Conservation (phyloP, 2,329 filamentous ascomycete species). For the Helotiales sp. region DNA sequence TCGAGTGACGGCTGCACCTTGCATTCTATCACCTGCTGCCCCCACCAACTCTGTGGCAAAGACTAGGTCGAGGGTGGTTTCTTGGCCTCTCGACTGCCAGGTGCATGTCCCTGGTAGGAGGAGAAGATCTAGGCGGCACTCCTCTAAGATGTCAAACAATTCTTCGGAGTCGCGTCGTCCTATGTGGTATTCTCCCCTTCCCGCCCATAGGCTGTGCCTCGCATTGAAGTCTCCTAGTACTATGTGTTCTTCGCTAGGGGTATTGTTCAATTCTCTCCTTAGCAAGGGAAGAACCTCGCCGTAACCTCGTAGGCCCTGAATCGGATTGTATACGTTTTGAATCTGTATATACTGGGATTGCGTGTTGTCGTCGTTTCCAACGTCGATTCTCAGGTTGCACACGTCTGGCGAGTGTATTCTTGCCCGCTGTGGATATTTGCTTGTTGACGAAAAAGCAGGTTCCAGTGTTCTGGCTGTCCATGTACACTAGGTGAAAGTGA, state of each 20-base stretch:
- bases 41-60: neutral
- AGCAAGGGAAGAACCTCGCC: neutral
- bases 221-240: slow-evolving; percentile 2
- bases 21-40: neutral
- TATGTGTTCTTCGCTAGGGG: neutral
- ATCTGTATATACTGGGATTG: neutral
- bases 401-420: neutral
- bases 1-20: neutral
- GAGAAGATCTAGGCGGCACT: slow-evolving; percentile 2
- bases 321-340: neutral
- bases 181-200: neutral
- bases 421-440: neutral
- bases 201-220: neutral
- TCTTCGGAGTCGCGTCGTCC: neutral
- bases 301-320: neutral
- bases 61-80: neutral
- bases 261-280: neutral
- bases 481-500: neutral
- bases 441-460: neutral
- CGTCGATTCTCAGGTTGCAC: neutral
- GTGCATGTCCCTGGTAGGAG: slow-evolving; percentile 3
- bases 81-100: neutral
- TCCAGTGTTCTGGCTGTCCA: neutral
- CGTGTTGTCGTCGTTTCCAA: neutral
- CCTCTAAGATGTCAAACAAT: neutral